Conservation (phyloP, 2,329 filamentous ascomycete species). For the Ambrosiella xylebori region DNA sequence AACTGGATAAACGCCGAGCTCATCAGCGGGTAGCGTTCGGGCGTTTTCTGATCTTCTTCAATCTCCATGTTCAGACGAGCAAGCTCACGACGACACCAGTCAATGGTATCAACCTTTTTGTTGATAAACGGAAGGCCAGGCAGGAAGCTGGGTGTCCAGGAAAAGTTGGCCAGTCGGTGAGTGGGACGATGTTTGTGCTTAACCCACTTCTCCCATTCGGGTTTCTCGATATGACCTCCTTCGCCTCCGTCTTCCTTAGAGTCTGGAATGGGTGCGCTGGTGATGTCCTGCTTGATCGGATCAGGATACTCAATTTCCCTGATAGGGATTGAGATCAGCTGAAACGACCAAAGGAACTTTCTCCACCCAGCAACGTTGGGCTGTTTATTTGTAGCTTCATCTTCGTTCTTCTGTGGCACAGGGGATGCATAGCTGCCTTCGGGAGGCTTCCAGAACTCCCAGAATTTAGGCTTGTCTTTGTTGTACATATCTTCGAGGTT, state of each 20-base stretch:
- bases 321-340: slow-evolving; percentile 20
- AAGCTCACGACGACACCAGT: slow-evolving; percentile 72
- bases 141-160: slow-evolving; percentile 47
- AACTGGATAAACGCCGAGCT: slow-evolving; percentile 97
- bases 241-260: slow-evolving; percentile 35
- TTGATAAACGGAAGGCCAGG: slow-evolving; percentile 62
- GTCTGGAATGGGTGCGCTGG: slow-evolving; percentile 18
- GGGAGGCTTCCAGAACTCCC: slow-evolving; percentile 48
- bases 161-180: slow-evolving; percentile 51
- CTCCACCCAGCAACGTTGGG: slow-evolving; percentile 32
- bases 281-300: slow-evolving; percentile 39
- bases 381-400: slow-evolving; percentile 18
- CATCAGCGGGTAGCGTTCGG: slow-evolving; percentile 78
- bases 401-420: slow-evolving; percentile 37
- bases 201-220: slow-evolving; percentile 69
- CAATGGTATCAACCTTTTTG: slow-evolving; percentile 88
- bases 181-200: slow-evolving; percentile 69
- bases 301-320: slow-evolving; percentile 36
- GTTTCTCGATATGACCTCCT: slow-evolving; percentile 29
- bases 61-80: slow-evolving; percentile 84
- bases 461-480: slow-evolving; percentile 33
- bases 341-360: slow-evolving; percentile 6
- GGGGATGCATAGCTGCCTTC: slow-evolving; percentile 43
- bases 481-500: slow-evolving; percentile 33
- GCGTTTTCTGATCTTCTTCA: slow-evolving; percentile 70